Evolutionary conservation across 257 asterid genomes (phyloP).

Genomic region (Salvia splendens): DNA sequence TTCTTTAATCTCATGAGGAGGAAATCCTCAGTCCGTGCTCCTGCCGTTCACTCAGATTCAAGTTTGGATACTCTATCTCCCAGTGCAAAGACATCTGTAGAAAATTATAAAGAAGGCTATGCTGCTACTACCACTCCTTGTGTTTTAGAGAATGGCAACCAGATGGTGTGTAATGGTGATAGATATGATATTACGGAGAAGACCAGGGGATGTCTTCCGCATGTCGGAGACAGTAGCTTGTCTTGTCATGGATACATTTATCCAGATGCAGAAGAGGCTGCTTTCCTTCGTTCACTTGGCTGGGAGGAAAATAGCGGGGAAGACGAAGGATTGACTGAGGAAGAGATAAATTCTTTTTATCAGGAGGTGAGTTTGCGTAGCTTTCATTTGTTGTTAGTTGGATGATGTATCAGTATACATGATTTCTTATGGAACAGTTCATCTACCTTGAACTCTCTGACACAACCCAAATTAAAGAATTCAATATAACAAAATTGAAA

Average conservation of each 20-base stretch:
- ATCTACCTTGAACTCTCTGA: slow-evolving; percentile 9
- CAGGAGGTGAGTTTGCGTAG: slow-evolving; percentile 58
- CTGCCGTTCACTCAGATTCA: slow-evolving; percentile 43
- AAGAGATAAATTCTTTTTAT: slow-evolving; percentile 74
- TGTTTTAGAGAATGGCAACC: slow-evolving; percentile 37
- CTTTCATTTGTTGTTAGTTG: background rate
- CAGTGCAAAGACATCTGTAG: slow-evolving; percentile 45
- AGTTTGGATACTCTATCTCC: slow-evolving; percentile 43
- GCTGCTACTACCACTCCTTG: slow-evolving; percentile 20
- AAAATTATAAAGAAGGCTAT: slow-evolving; percentile 44
- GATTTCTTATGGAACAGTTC: background rate
- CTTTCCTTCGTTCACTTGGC: slow-evolving; percentile 90
- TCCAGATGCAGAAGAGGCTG: slow-evolving; percentile 88
- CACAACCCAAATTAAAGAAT: background rate
- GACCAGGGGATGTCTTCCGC: slow-evolving; percentile 28
- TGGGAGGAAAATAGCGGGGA: slow-evolving; percentile 91
- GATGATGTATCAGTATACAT: background rate
- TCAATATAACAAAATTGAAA: background rate
- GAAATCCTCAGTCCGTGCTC: slow-evolving; percentile 48
- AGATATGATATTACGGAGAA: slow-evolving; percentile 37
- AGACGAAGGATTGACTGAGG: slow-evolving; percentile 81
- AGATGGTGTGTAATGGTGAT: slow-evolving; percentile 34
- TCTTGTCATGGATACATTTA: slow-evolving; percentile 42
- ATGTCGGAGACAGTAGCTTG: slow-evolving; percentile 39
- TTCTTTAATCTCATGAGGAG: slow-evolving; percentile 83